These are phyloP conservation scores for Henckelia pumila DNA, from an alignment of 257 asterid genomes.

Conservation along the genomic window DNA sequence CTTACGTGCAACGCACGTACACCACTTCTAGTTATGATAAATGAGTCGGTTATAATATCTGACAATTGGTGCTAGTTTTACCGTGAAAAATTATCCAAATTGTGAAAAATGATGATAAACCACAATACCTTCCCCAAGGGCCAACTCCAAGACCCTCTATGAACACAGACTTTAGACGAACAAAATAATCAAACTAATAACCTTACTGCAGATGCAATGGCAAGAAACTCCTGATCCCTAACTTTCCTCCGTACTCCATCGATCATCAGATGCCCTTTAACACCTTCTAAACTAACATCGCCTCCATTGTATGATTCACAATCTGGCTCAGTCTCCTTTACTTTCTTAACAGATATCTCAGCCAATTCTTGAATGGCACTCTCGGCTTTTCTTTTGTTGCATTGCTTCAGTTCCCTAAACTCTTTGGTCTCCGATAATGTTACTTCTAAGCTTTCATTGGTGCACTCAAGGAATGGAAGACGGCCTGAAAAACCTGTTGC, in stretches of 20 bases:
- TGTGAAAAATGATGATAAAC: neutral
- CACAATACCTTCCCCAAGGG: neutral
- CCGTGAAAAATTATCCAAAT: neutral
- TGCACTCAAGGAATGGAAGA: conserved; percentile 48
- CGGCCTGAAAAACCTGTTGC: conserved; percentile 57
- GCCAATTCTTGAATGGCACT: conserved; percentile 31
- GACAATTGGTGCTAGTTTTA: too few species aligned
- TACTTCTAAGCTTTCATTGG: conserved; percentile 19
- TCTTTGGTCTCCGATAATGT: conserved; percentile 24
- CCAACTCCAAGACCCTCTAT: neutral
- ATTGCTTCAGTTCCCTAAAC: conserved; percentile 21
- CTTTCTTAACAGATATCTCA: conserved; percentile 26
- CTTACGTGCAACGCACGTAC: too few species aligned
- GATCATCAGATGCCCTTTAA: conserved; percentile 56
- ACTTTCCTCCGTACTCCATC: conserved; percentile 69
- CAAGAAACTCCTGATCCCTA: conserved; percentile 42
- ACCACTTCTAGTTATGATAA: too few species aligned
- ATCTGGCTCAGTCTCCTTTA: conserved; percentile 29
- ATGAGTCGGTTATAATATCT: too few species aligned
- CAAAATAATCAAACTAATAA: conserved; percentile 34
- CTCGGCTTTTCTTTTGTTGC: conserved; percentile 56
- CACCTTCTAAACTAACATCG: conserved; percentile 25
- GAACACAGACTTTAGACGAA: too few species aligned
- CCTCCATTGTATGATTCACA: conserved; percentile 18
- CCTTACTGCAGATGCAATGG: conserved; percentile 56